Percentiles rank a stretch among this genome's conserved stretches.
phyloP scores from a whole-genome alignment of 768 basidiomycete species.

The Lactarius sanguifluus region DNA sequence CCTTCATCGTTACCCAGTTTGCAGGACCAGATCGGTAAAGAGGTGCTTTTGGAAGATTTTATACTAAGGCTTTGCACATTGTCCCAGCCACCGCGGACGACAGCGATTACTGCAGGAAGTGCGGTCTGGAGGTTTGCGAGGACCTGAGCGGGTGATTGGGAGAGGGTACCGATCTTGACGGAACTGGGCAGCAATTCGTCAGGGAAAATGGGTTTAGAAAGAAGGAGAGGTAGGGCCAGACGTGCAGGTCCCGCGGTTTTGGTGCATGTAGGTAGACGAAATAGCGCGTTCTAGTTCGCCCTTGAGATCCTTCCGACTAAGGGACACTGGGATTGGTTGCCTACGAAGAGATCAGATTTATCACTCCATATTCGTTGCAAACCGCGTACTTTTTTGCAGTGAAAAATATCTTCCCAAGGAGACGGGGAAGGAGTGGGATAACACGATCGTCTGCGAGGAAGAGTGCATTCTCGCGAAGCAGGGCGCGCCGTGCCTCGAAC shows the following conservation, averaged over 20 bases:
- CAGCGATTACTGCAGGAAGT: conserved; percentile 68
- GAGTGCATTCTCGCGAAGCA: conserved; percentile 86
- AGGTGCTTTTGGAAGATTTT: conserved; percentile 82
- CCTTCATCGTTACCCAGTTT: conserved; percentile 59
- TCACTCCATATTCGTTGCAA: conserved; percentile 10
- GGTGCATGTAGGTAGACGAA: conserved; percentile 93
- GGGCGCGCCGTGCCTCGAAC: conserved; percentile 76
- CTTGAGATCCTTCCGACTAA: conserved; percentile 88
- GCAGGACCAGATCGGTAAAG: conserved; percentile 91
- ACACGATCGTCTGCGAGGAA: conserved; percentile 94
- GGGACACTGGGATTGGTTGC: conserved; percentile 92
- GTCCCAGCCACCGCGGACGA: conserved; percentile 81
- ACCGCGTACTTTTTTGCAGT: conserved; percentile 87
- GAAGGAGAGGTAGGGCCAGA: conserved; percentile 44
- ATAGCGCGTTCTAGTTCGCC: conserved; percentile 90
- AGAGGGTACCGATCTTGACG: conserved; percentile 76
- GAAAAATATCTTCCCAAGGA: conserved; percentile 90
- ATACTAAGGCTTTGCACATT: conserved; percentile 88
- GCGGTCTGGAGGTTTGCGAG: conserved; percentile 76
- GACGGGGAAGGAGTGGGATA: conserved; percentile 78
- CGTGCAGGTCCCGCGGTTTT: conserved; percentile 92
- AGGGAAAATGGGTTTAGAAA: conserved; percentile 3
- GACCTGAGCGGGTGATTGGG: conserved; percentile 72
- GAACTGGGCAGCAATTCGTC: conserved; percentile 49
- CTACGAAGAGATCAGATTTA: conserved; percentile 41